Base-by-base conservation (phyloP, 2,329 filamentous ascomycete species). In the Stachybotrys elegans region DNA sequence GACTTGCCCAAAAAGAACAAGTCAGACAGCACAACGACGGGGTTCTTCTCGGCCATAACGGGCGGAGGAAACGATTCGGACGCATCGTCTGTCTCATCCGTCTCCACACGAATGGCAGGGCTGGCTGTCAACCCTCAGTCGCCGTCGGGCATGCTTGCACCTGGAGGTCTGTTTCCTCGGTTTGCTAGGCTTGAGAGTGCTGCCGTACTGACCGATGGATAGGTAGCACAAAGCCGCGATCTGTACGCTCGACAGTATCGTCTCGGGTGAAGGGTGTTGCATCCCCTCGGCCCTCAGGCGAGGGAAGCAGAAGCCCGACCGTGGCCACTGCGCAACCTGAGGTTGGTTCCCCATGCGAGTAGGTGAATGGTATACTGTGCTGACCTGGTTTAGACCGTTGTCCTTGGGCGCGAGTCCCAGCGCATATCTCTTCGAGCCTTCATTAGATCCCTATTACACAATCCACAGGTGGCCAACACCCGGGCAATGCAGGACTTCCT, bases 1-100 rank as follows among this genome's bases (percentile, higher is more conserved):
- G 81, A 89, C 1, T 70, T 97, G 40, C 93, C 93, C 1, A 84
- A 84, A 60, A 97, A 97, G 77, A 96, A 96, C 65, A 95, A 92
- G 65, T 79, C 83, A 17, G 83, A 84, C 51, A 84, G 83, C 2
- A 83, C 84, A 3, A 72, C 86, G 6, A 74, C 79, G 1, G 73
- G 71, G 21, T 61, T 86, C 19, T 66, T 84, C 11, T 65, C 70
- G 22, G 62, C 68, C 11, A 58, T 80, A 48, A 71, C 68, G 32
- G 78, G 76, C 19, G 76, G 74, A 23, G 78, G 75, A 14, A 75
- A 74, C 51, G 86, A 89, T 49, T 87, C 88, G 34, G 88, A 92
- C 61, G 78, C 73, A 1, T 88, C 86, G 3, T 95, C 90, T 1
- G 64, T 92, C 6, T 95, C 90, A 1, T 95, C 90, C 0, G 68